These are phyloP conservation scores for Cyanidiococcus yangmingshanensis DNA, from an alignment of 23 red algal species.

Conservation along the genomic window DNA sequence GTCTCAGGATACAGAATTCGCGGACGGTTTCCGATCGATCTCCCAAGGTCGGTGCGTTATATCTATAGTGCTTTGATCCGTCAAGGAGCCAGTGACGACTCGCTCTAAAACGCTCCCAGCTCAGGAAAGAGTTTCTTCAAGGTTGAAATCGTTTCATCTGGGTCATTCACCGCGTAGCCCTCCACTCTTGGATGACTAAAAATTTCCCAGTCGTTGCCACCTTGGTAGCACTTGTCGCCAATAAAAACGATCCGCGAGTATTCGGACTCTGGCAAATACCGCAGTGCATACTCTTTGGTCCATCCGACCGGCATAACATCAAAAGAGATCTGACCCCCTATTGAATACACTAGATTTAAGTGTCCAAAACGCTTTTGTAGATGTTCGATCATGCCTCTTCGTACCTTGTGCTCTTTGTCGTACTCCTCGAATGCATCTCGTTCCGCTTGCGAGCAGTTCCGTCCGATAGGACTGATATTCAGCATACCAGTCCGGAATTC, in stretches of 20 bases:
- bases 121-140: not conserved
- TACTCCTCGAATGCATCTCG: slow-evolving; percentile 80
- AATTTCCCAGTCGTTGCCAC: slow-evolving; percentile 99
- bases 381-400: slow-evolving; percentile 57
- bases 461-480: slow-evolving; percentile 88
- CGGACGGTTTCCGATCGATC: too few relatives aligned
- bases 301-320: slow-evolving; percentile 92
- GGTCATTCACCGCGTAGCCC: slow-evolving; percentile 58
- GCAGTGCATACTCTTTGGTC: slow-evolving; percentile 90
- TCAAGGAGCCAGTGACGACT: not conserved
- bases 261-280: slow-evolving; percentile 44
- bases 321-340: slow-evolving; percentile 97
- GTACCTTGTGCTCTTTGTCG: slow-evolving; percentile 47
- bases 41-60: too few relatives aligned
- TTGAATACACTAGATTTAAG: slow-evolving; percentile 72
- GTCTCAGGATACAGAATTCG: too few relatives aligned
- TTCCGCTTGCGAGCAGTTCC: slow-evolving; percentile 91
- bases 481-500: slow-evolving; percentile 99
- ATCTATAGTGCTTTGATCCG: too few relatives aligned
- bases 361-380: slow-evolving; percentile 62
- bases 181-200: slow-evolving; percentile 47
- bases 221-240: slow-evolving; percentile 86
- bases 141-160: slow-evolving; percentile 48
- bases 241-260: slow-evolving; percentile 83
- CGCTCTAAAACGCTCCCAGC: not conserved